A percentile compares a stretch with the other conserved stretches of the same genome.
phyloP scores from a whole-genome alignment of 495 filamentous ascomycete genomes.

The Penicillium chermesinum region DNA sequence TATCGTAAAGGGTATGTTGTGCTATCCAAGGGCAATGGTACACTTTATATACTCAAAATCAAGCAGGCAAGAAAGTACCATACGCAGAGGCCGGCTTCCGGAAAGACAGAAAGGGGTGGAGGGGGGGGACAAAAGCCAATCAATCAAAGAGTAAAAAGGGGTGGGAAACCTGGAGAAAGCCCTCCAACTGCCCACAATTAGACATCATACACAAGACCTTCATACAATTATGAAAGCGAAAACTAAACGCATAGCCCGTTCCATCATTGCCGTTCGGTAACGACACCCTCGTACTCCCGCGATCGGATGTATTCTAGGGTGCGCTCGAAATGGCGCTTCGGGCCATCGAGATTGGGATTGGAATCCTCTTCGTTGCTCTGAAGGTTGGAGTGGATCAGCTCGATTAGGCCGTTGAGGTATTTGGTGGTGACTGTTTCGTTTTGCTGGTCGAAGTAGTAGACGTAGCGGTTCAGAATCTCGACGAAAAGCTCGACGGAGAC shows the following conservation, averaged over 20 bases:
- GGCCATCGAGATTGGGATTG: slow-evolving; percentile 76
- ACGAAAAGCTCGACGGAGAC: slow-evolving; percentile 97
- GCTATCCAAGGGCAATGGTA: slow-evolving; percentile 26
- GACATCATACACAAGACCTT: slow-evolving; percentile 3
- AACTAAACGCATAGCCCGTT: background rate
- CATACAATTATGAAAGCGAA: background rate
- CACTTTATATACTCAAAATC: slow-evolving; percentile 32
- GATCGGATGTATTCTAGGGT: slow-evolving; percentile 89
- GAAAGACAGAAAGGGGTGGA: slow-evolving; percentile 7
- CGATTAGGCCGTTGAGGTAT: slow-evolving; percentile 96
- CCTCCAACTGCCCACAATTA: background rate
- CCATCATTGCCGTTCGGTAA: slow-evolving; percentile 58
- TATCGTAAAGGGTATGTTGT: slow-evolving; percentile 22
- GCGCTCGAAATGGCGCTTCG: slow-evolving; percentile 85
- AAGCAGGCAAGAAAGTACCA: slow-evolving; percentile 12
- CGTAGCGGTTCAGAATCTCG: slow-evolving; percentile 95
- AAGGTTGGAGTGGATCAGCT: slow-evolving; percentile 95
- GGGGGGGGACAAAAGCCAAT: background rate
- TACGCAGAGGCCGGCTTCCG: slow-evolving; percentile 17
- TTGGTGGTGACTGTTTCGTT: slow-evolving; percentile 98
- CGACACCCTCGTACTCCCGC: slow-evolving; percentile 87
- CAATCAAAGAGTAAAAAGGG: background rate
- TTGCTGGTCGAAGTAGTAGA: slow-evolving; percentile 98
- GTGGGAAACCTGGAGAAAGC: background rate
- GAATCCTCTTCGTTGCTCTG: slow-evolving; percentile 64